Base-by-base conservation (phyloP, 345 rosid species). In the Salix suchowensis region DNA sequence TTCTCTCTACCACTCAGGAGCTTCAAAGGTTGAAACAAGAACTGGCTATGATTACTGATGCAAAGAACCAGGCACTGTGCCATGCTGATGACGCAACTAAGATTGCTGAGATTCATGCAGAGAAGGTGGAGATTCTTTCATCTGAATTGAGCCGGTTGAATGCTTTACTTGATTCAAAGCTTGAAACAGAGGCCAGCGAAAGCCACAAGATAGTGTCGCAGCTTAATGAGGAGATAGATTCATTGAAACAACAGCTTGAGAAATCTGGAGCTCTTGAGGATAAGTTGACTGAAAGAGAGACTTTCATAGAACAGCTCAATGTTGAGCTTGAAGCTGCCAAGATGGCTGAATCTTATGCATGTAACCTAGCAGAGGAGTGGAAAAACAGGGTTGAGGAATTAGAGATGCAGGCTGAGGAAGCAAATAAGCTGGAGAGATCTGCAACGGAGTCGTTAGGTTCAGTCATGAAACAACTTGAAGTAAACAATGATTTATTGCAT, bases 71-170 rank as follows among this genome's bases (percentile, higher is more conserved):
- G 84, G 99, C 98, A 7, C 65, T 96, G 85, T 85, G 80, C 87
- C 91, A 91, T 81, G 98, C 99, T 1, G 97, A 90, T 77, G 95
- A 93, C 72, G 97, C 97, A n/a, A 89, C 96, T 44, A 96, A 90
- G 88, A 89, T 89, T 9, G 98, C 94, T 26, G 97, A 90, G 78
- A 82, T 88, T 75, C 97, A 92, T 78, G 92, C 80, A 0, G 95
- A 91, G 71, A 92, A 93, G 83, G 94, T 82, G 77, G 97, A 93
- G 69, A 76, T 86, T 80, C 94, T 96, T 73, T 88, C 98, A 0
- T 85, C 88, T n/a, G 98, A 96, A 74, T 71, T 93, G 82, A 66
- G 85, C 14, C 86, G 85, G 71, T 79, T 96, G 81, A 93, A 89
- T 84, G 88, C 86, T 19, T 68, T 88, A 85, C 94, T 93, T 78